Evolutionary conservation across 768 basidiomycete genomes (phyloP), one percentile per base, ranked within the genome.

Genomic region (Rhodotorula kratochvilovae): DNA sequence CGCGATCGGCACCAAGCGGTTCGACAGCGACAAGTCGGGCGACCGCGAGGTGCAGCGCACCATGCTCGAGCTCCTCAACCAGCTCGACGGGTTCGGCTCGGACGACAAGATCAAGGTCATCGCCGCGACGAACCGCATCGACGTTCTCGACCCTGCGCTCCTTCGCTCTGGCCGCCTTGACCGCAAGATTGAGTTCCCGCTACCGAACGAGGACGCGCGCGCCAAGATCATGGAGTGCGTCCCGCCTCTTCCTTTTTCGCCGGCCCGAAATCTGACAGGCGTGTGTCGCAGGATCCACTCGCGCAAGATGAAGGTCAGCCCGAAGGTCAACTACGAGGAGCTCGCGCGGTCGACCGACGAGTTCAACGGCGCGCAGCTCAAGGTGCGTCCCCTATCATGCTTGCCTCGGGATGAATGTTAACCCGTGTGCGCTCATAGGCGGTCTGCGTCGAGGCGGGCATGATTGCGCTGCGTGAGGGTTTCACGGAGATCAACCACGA

Each of bases 1-100:
- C 80, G 94, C 94, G n/a, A 95, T 98, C 76, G 95, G 95, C 53
- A 98, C 95, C 19, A 97, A 97, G 80, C 90, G 96, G 15, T 98
- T 98, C 79, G 96, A 99, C 79, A 93, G 91, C 27, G 95, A 98
- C 81, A 99, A 98, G 85, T 91, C 91, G 78, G 96, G 96, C 72
- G 96, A 99, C 81, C 87, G 96, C 79, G 96, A 99, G 80, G 96
- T 99, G n/a, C 96, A 99, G 81, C 84, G 96, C 72, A 99, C 96
- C n/a, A 99, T 99, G 96, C 84, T 99, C 79, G 96, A 99, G 80
- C 85, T 99, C 56, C 86, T 99, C 73, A 99, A 99, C 81, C 96
- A 99, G 81, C 84, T 98, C 54, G 96, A 99, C 78, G 96, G 96
- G 42, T 99, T 99, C 82, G 90, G 91, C 70, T 93, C 91, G 76